Conservation (phyloP, 306 rosid genomes). For the Cucurbita ficifolia region DNA sequence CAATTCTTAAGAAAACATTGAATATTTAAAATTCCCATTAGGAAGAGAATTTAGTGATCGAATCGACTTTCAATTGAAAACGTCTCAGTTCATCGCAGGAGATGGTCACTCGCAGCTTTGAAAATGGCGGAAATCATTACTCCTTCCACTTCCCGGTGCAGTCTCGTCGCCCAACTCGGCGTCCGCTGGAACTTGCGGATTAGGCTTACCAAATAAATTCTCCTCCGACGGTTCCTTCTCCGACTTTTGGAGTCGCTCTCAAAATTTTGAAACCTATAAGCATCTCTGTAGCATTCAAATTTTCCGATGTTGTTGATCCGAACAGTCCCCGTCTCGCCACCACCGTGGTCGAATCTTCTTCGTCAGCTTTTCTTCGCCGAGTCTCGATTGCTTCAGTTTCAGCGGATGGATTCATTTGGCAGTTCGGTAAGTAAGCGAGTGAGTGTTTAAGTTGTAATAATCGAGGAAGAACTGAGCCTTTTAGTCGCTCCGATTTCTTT, state of each 20-base stretch:
- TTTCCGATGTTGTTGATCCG: not conserved
- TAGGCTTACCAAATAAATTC: not conserved
- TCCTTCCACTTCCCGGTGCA: conserved; percentile 1
- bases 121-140: not conserved
- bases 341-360: not conserved
- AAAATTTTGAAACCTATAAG: not conserved
- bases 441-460: not conserved
- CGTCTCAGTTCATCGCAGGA: too few species aligned
- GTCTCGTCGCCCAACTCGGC: not conserved
- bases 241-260: not conserved
- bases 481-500: not conserved
- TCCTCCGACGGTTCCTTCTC: not conserved
- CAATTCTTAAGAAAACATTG: too few species aligned
- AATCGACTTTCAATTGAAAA: too few species aligned
- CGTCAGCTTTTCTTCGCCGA: not conserved
- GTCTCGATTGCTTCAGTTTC: not conserved
- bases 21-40: too few species aligned
- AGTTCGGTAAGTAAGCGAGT: not conserved
- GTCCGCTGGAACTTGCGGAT: not conserved
- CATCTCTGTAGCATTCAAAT: not conserved
- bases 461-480: not conserved
- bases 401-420: not conserved
- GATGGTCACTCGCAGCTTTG: too few species aligned
- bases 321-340: not conserved
- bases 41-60: too few species aligned